Evolutionary conservation across 495 filamentous ascomycete genomes (phyloP), one percentile per base, ranked within the genome.

Genomic region (Pyrenula massariospora): DNA sequence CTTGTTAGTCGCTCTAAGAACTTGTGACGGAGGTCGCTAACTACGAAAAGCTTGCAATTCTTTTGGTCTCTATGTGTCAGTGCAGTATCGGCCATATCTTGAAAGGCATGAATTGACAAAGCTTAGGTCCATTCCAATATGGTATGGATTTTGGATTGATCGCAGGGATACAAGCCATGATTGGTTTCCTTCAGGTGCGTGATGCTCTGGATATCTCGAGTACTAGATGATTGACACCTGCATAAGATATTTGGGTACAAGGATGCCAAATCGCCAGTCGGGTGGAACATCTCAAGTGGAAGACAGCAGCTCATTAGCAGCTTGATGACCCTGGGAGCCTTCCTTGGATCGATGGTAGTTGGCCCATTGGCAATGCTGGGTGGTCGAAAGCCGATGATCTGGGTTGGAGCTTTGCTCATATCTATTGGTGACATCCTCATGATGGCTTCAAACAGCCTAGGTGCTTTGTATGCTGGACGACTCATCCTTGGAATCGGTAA

Each of bases 101-200:
- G 31, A 42, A 15, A 15, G 15, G 15, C 31, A n/a, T 42, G 8
- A 42, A 15, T 15, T 42, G 31, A 42, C 31, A 8, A 8, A 5
- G 31, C 5, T 42, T 5, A 42, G 31, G 31, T 15, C 77, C 80
- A 0, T 85, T 85, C 60, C 81, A 84, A 61, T 85, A 84, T 71
- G 80, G 81, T 10, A 63, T 84, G 50, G 81, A 85, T 57, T 84
- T 83, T 60, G 80, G 78, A 12, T 68, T 82, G 53, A 79, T 84
- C 52, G 80, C 78, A 10, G 79, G 80, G 56, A 67, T 84, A 15
- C 81, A 84, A 59, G 81, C 80, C 55, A 84, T 84, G 81, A 56
- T 70, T 31, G 79, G 80, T n/a, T 84, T 83, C 62, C 66, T 83
- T 53, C 62, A 77, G 66, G 74, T 76, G 55, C 21, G 36, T 55